phyloP scores from a whole-genome alignment of 1,139 yeast species.

The Kurtzmaniella natalensis region DNA sequence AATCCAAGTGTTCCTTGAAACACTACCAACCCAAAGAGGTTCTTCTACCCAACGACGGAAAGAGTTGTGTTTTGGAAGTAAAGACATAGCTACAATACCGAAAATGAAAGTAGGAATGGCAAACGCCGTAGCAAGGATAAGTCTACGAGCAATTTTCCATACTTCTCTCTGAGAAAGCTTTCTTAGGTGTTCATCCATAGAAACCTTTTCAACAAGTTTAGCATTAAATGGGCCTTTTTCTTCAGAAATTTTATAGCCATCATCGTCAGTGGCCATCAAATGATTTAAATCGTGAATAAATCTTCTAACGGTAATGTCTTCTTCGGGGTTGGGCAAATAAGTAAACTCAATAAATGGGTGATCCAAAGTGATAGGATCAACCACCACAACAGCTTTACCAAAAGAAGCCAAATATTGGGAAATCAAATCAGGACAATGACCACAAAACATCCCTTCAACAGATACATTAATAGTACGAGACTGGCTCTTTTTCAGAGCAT shows the following conservation, averaged over 20 bases:
- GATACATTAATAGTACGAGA: constrained; percentile 54
- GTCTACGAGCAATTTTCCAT: constrained; percentile 39
- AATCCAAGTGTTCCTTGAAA: constrained; percentile 62
- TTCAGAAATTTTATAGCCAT: constrained; percentile 19
- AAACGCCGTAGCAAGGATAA: constrained; percentile 44
- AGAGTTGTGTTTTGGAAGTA: constrained; percentile 40
- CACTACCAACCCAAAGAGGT: constrained; percentile 64
- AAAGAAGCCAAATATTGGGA: constrained; percentile 44
- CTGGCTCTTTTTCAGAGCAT: constrained; percentile 39
- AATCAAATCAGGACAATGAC: constrained; percentile 60
- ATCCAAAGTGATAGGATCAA: constrained; percentile 50
- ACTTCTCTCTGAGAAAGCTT: constrained; percentile 49
- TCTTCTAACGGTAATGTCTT: constrained; percentile 44
- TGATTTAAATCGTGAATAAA: constrained; percentile 48
- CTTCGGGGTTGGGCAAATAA: constrained; percentile 54
- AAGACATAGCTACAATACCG: constrained; percentile 66
- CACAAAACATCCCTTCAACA: constrained; percentile 70
- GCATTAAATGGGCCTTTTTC: constrained; percentile 41
- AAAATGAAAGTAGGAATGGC: constrained; percentile 69
- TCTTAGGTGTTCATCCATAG: constrained; percentile 62
- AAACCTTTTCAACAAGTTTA: constrained; percentile 50
- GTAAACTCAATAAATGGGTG: constrained; percentile 60
- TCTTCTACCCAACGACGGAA: constrained; percentile 53
- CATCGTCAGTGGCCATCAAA: constrained; percentile 26
- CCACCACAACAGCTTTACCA: constrained; percentile 56